A percentile compares a stretch with the other conserved stretches of the same genome.
These are phyloP conservation scores for Diplocarpon mali DNA, from an alignment of 2,329 filamentous ascomycete genomes.

Conservation along the genomic window DNA sequence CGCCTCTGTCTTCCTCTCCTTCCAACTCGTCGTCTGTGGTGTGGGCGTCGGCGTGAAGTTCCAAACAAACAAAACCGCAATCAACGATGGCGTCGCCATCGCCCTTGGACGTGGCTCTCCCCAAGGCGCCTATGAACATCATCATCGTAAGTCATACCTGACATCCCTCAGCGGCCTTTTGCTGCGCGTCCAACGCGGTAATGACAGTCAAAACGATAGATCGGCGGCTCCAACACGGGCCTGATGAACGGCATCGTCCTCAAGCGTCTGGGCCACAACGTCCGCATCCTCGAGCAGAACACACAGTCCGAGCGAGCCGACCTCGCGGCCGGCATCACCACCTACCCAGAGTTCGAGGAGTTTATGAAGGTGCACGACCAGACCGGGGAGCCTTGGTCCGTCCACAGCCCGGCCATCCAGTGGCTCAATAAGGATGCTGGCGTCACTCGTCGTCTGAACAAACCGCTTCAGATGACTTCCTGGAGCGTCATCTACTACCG, in stretches of 20 bases:
- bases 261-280: slow-evolving; percentile 13
- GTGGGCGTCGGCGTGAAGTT: not conserved
- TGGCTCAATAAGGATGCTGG: slow-evolving; percentile 4
- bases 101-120: not conserved
- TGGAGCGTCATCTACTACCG: slow-evolving; percentile 14
- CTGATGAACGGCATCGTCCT: slow-evolving; percentile 13
- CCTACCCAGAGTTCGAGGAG: slow-evolving; percentile 4
- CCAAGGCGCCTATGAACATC: slow-evolving; percentile 1
- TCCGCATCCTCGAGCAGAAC: slow-evolving; percentile 13
- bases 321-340: slow-evolving; percentile 11
- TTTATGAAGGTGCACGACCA: slow-evolving; percentile 7
- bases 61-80: not conserved
- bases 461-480: slow-evolving; percentile 7
- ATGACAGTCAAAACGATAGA: not conserved
- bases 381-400: not conserved
- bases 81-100: not conserved
- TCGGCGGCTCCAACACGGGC: slow-evolving; percentile 15
- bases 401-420: slow-evolving; percentile 1
- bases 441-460: not conserved
- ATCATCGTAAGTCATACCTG: slow-evolving; percentile 2
- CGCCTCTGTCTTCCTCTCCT: not conserved
- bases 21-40: not conserved
- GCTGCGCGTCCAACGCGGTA: not conserved
- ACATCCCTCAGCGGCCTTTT: no score
- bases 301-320: slow-evolving; percentile 2